These are phyloP conservation scores for Aspergillus incahuasiensis DNA, from an alignment of 495 filamentous ascomycete species.

Conservation along the genomic window DNA sequence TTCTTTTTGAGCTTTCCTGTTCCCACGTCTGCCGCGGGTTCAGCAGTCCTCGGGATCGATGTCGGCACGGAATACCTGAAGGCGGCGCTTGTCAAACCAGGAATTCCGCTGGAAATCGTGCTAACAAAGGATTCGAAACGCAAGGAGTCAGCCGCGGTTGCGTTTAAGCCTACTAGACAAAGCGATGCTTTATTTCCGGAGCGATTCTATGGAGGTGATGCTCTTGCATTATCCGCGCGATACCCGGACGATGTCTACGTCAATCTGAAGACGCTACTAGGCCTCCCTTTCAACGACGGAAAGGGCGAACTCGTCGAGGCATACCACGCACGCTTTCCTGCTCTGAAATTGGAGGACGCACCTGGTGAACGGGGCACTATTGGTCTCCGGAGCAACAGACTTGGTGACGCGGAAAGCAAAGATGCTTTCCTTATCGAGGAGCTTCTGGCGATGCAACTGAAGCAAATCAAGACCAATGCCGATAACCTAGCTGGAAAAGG, in stretches of 20 bases:
- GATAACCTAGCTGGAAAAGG: constrained; percentile 79
- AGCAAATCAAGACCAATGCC: constrained; percentile 82
- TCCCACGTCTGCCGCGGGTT: constrained; percentile 55
- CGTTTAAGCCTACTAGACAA: constrained; percentile 77
- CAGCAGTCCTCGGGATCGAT: constrained; percentile 86
- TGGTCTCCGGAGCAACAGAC: constrained; percentile 69
- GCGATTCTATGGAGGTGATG: constrained; percentile 86
- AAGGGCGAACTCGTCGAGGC: constrained; percentile 57
- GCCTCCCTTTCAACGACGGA: constrained; percentile 51
- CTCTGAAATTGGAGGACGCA: constrained; percentile 40
- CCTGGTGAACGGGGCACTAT: constrained; percentile 61
- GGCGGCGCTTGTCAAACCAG: constrained; percentile 92
- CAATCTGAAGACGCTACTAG: constrained; percentile 85
- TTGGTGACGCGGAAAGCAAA: constrained; percentile 56
- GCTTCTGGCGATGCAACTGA: constrained; percentile 92
- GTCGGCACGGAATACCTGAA: constrained; percentile 97
- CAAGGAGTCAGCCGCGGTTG: constrained; percentile 87
- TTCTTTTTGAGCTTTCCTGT: constrained; percentile 55
- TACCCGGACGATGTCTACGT: constrained; percentile 91
- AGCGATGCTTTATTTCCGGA: constrained; percentile 69
- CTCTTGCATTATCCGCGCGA: constrained; percentile 76
- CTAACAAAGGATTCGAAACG: constrained; percentile 97
- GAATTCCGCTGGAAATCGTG: constrained; percentile 96
- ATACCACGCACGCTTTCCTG: constrained; percentile 70
- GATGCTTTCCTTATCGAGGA: constrained; percentile 85